These are phyloP conservation scores for Nicotiana attenuata DNA, from an alignment of 257 asterid species.

Conservation along the genomic window DNA sequence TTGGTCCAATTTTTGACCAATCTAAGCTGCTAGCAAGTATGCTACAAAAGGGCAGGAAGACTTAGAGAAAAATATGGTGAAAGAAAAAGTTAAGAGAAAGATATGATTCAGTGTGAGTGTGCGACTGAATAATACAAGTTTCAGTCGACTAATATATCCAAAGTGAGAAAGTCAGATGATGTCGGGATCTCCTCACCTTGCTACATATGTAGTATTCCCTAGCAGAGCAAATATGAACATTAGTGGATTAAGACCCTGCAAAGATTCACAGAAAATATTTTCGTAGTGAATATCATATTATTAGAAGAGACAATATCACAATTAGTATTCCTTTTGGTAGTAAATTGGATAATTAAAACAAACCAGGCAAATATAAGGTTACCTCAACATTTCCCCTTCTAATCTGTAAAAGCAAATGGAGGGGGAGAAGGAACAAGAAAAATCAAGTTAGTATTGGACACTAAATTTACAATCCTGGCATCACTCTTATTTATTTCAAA, in stretches of 20 bases:
- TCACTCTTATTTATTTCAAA: too few relatives aligned
- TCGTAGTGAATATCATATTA: background rate
- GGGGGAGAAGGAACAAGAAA: slow-evolving; percentile 9
- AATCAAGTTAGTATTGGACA: too few relatives aligned
- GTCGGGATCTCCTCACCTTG: slow-evolving; percentile 38
- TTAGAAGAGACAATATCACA: too few relatives aligned
- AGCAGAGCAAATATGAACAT: slow-evolving; percentile 77
- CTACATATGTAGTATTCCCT: slow-evolving; percentile 64
- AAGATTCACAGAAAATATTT: background rate
- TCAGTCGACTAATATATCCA: too few relatives aligned
- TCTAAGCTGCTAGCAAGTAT: slow-evolving; percentile 56
- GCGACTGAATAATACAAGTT: too few relatives aligned
- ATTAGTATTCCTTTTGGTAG: too few relatives aligned
- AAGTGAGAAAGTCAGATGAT: background rate
- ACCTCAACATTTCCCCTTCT: slow-evolving; percentile 66
- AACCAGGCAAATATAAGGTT: background rate
- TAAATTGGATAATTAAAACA: too few relatives aligned
- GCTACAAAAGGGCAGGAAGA: slow-evolving; percentile 28
- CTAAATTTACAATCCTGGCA: too few relatives aligned
- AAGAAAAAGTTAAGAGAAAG: background rate
- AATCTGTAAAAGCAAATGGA: slow-evolving; percentile 32
- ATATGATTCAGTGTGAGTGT: background rate
- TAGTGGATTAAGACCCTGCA: slow-evolving; percentile 69
- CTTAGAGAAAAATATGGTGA: background rate
- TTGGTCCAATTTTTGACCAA: slow-evolving; percentile 53